These are phyloP conservation scores for Durio zibethinus DNA, from an alignment of 345 rosid genomes.

Conservation along the genomic window DNA sequence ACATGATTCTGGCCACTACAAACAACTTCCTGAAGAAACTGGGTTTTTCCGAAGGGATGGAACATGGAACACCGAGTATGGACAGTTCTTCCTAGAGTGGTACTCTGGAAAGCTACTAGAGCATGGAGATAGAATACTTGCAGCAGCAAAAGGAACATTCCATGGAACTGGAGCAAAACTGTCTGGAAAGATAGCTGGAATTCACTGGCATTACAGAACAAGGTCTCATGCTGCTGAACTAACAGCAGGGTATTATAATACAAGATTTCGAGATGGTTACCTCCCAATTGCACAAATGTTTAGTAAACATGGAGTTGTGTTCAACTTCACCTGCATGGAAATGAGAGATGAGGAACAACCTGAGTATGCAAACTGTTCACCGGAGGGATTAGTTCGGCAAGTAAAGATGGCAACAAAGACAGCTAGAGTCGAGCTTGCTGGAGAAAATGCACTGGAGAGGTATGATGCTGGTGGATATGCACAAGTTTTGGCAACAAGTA, in stretches of 20 bases:
- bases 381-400: conserved; percentile 85
- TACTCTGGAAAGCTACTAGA: conserved; percentile 72
- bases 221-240: conserved; percentile 97
- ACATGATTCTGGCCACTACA: conserved; percentile 85
- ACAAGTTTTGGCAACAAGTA: conserved; percentile 74
- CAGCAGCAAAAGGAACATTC: conserved; percentile 69
- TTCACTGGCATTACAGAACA: conserved; percentile 94
- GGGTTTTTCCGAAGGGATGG: conserved; percentile 81
- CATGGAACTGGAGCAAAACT: conserved; percentile 66
- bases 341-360: conserved; percentile 84
- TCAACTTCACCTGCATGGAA: conserved; percentile 98
- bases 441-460: conserved; percentile 91
- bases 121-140: conserved; percentile 72
- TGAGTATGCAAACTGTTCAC: conserved; percentile 68
- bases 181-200: conserved; percentile 85
- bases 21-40: conserved; percentile 81
- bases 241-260: conserved; percentile 86
- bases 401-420: conserved; percentile 65
- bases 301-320: conserved; percentile 56
- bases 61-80: conserved; percentile 85
- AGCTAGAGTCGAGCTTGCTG: conserved; percentile 69
- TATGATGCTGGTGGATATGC: conserved; percentile 67
- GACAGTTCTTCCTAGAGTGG: conserved; percentile 89
- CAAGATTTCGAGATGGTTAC: conserved; percentile 76
- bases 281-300: conserved; percentile 70